phyloP scores from a whole-genome alignment of 2,329 filamentous ascomycete genomes.

The Diaporthe eres region DNA sequence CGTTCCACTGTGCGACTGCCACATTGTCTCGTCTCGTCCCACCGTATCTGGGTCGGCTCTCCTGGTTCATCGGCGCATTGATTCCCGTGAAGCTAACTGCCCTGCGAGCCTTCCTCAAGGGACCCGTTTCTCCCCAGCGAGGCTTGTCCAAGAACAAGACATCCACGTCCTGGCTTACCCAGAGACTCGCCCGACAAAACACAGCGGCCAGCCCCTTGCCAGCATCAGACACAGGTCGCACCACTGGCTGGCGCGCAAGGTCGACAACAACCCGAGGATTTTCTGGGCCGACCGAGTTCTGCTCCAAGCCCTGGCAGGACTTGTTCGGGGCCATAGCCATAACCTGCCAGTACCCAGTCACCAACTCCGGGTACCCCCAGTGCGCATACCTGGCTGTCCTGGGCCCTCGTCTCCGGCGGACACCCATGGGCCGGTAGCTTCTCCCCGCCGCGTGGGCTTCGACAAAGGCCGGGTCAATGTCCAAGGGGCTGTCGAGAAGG shows the following conservation, averaged over 20 bases:
- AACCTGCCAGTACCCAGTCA: slow-evolving; percentile 37
- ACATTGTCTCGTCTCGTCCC: background rate
- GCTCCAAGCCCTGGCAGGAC: background rate
- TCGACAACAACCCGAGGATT: slow-evolving; percentile 33
- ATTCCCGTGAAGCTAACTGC: slow-evolving; percentile 17
- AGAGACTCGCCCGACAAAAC: slow-evolving; percentile 54
- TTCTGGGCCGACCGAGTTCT: background rate
- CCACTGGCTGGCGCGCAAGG: slow-evolving; percentile 42
- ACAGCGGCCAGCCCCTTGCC: slow-evolving; percentile 45
- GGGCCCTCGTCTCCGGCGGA: slow-evolving; percentile 27
- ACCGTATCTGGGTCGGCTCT: background rate
- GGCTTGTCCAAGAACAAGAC: slow-evolving; percentile 53
- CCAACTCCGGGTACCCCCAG: slow-evolving; percentile 52
- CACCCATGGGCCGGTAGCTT: slow-evolving; percentile 45
- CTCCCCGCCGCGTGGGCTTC: slow-evolving; percentile 49
- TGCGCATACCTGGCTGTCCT: slow-evolving; percentile 39
- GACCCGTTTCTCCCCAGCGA: slow-evolving; percentile 43
- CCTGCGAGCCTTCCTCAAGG: slow-evolving; percentile 44
- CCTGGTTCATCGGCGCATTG: background rate
- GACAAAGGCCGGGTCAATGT: slow-evolving; percentile 50
- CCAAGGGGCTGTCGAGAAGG: slow-evolving; percentile 44
- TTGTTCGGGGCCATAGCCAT: background rate
- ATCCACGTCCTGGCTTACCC: slow-evolving; percentile 47
- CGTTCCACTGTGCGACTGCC: background rate
- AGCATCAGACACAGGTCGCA: slow-evolving; percentile 41